A percentile compares a stretch with the other conserved stretches of the same genome.
Evolutionary conservation across 108 stramenopile genomes (phyloP).

Genomic region (Asterionellopsis glacialis): DNA sequence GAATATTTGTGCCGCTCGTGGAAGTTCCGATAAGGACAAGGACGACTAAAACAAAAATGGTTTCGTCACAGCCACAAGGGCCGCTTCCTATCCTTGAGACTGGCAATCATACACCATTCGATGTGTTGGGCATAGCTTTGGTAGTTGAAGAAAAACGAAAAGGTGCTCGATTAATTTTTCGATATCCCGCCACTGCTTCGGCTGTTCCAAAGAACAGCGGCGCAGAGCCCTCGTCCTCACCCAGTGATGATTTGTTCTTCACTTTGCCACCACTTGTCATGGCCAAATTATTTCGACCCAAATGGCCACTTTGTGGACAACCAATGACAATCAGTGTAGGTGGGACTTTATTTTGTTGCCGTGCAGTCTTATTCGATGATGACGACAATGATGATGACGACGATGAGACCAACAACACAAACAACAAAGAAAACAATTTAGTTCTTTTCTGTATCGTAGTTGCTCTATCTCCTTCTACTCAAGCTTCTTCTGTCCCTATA

Average conservation of each 20-base stretch:
- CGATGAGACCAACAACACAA: constrained; percentile 16
- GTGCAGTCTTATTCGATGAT: constrained; percentile 61
- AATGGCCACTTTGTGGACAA: constrained; percentile 68
- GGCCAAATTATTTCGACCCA: constrained; percentile 84
- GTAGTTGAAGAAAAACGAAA: constrained; percentile 75
- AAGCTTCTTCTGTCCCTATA: constrained; percentile 5
- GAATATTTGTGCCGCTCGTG: too few relatives aligned
- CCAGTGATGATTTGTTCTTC: constrained; percentile 66
- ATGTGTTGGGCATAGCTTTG: constrained; percentile 69
- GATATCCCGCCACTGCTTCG: constrained; percentile 68
- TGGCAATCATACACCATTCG: constrained; percentile 15
- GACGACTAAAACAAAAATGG: too few relatives aligned
- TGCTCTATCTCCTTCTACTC: constrained; percentile 40
- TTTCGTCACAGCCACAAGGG: too few relatives aligned
- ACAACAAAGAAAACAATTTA: constrained; percentile 16
- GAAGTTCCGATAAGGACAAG: too few relatives aligned
- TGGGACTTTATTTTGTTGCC: constrained; percentile 79
- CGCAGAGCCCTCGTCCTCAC: too few relatives aligned
- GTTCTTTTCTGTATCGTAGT: constrained; percentile 74
- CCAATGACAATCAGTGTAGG: constrained; percentile 74
- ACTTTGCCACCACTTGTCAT: constrained; percentile 64
- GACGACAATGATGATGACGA: constrained; percentile 9
- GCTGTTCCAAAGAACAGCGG: constrained; percentile 2
- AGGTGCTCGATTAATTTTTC: constrained; percentile 64
- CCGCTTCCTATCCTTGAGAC: too few relatives aligned